Base-by-base conservation (phyloP, 192 early-diverging fungal genomes). In the Gigaspora rosea region DNA sequence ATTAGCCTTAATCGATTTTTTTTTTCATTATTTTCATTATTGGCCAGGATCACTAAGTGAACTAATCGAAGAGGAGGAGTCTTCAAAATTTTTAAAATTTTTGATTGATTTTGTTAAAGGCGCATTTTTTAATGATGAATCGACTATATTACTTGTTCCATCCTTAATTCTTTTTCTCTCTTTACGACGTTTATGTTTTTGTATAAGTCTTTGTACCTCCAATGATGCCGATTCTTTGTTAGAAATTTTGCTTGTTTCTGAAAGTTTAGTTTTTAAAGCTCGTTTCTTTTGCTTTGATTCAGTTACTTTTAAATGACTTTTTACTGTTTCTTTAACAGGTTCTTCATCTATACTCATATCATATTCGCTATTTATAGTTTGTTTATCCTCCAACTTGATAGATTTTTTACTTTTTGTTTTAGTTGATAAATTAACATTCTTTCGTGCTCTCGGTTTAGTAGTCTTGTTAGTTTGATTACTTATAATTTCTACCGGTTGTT, bases 351-450 rank as follows among this genome's bases (percentile, higher is more conserved):
- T 41, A 41, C 61, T 63, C 12, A 32, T 15, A 63, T 33, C 32
- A 20, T 22, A 3, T 27, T 63, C 61, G 16, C 11, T 63, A 13
- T 2, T 33, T 16, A 33, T 13, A 12, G 61, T 8, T 32, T 33
- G 11, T 35, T 63, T 63, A 15, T 63, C 61, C 33, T 63, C 61
- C 33, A 33, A 22, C 12, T 63, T 63, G 33, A 16, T 63, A 15
- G 32, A 8, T 35, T 63, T 63, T 63, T 63, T 63, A 9, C 61
- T 33, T 15, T 63, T 63, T 63, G 61, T 16, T 63, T 63, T 63
- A 27, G 61, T 16, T 57, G 54, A 15, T 32, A 32, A 41, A 41
- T 41, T 16, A 63, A 33, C 32, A 63, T 63, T 63, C 61, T 63
- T 63, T 32, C 61, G 27, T 63, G 61, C 27, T 63, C 27, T 63